Base-by-base conservation (phyloP, 2,329 filamentous ascomycete genomes). In the Monilinia fructicola region DNA sequence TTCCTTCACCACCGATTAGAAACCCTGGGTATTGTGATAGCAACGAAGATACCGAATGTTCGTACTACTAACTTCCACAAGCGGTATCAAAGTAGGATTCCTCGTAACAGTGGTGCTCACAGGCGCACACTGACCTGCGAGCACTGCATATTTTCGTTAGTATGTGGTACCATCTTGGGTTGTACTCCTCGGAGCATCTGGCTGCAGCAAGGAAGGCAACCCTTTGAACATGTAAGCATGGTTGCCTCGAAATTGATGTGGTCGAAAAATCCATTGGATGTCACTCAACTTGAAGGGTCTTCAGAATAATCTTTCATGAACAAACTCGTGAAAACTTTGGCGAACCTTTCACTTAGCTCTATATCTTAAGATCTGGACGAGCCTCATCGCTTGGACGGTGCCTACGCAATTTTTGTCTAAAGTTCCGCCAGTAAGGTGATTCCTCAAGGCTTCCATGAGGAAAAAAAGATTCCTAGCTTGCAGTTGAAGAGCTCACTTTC, bases 121-220 rank as follows among this genome's bases (percentile, higher is more conserved):
- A 26, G 52, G 38, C 61, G 23, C 54, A 46, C 38, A 44, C 11
- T 6, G 5, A 44, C 38, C 4, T 21, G 23, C 18, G n/a, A 64
- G 23, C 54, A 58, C 23, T 64, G 61, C 50, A 64, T 63, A 46
- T 54, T 52, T 54, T 52, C 35, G 60, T 42, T 52, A 28, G 35
- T 31, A 44, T 54, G 44, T 26, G 9, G n/a, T 54, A 16, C 42
- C n/a, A 54, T 26, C 59, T 53, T 50, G n/a, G 44, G 23, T 52
- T 28, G 16, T 16, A 42, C 48, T 46, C 28, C 23, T 40, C 40
- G 60, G 48, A 16, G 10, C 54, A 54, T 42, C 28, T 54, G 60
- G 16, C 28, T 63, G n/a, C n/a, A 54, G 40, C 7, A 44, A 5
- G 50, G 11, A 63, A 40, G 54, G 12, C 40, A 31, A 38, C 11